Percentiles rank a stretch among this genome's conserved stretches.
Conservation (phyloP, 2,329 filamentous ascomycete species). For the Pseudogymnoascus verrucosus region DNA sequence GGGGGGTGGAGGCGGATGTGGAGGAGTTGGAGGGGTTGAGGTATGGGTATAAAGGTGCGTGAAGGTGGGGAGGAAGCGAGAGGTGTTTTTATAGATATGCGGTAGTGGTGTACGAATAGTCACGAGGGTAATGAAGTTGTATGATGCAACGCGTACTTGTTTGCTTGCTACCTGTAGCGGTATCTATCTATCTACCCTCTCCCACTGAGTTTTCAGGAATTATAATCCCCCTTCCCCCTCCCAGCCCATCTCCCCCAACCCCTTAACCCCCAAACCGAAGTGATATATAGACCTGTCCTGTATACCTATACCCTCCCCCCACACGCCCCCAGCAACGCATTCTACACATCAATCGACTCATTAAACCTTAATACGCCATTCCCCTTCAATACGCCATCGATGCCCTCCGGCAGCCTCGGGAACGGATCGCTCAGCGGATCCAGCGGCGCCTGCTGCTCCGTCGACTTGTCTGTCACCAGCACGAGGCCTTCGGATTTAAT, state of each 20-base stretch:
- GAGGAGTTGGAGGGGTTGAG: conserved; percentile 54
- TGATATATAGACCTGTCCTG: neutral
- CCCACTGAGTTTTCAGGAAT: neutral
- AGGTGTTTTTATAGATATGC: neutral
- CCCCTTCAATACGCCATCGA: conserved; percentile 77
- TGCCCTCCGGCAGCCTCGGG: conserved; percentile 62
- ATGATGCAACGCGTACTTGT: neutral
- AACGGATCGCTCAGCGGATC: conserved; percentile 40
- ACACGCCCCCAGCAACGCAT: neutral
- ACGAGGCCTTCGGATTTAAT: conserved; percentile 93
- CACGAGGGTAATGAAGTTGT: neutral
- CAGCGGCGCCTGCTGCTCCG: conserved; percentile 32
- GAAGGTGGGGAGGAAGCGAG: neutral
- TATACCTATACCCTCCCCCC: neutral
- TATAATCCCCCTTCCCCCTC: neutral
- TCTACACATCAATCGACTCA: conserved; percentile 71
- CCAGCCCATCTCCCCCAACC: neutral
- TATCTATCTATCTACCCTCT: neutral
- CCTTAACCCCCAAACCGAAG: neutral
- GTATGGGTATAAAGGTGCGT: conserved; percentile 63
- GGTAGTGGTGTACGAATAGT: neutral
- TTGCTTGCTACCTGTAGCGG: neutral
- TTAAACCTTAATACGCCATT: conserved; percentile 90
- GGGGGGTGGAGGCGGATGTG: conserved; percentile 59
- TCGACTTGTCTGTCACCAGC: conserved; percentile 79